Percentiles rank a stretch among this genome's conserved stretches.
Conservation (phyloP, 441 rosid genomes). For the Populus hybrid region DNA sequence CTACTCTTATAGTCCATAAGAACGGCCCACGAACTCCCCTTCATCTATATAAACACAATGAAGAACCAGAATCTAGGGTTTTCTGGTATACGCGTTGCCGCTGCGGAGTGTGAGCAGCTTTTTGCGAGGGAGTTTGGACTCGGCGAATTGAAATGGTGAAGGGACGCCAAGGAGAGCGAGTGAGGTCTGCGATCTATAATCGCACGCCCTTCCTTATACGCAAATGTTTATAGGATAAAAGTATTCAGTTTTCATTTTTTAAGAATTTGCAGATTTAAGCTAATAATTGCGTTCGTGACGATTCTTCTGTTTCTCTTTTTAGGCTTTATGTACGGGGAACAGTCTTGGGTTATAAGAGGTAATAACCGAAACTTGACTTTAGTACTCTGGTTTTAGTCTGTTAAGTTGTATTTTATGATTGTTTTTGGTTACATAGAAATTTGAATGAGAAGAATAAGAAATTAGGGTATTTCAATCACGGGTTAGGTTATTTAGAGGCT, state of each 20-base stretch:
- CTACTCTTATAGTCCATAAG: background rate
- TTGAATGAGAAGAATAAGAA: background rate
- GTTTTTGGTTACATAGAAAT: background rate
- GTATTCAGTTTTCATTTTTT: background rate
- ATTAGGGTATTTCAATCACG: background rate
- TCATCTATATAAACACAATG: background rate
- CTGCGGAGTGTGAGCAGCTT: background rate
- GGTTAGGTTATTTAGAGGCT: background rate
- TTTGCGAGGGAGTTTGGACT: background rate
- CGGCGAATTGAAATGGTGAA: conserved; percentile 6
- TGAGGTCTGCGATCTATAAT: conserved; percentile 3
- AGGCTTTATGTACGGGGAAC: conserved; percentile 85
- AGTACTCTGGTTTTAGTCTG: background rate
- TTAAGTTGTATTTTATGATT: background rate
- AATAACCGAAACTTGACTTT: background rate
- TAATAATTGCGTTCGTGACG: background rate
- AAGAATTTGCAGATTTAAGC: background rate
- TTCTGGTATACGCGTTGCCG: background rate
- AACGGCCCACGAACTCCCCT: background rate
- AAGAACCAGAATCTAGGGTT: background rate
- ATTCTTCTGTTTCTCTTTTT: conserved; percentile 8
- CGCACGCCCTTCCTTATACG: background rate
- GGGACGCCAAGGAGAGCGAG: conserved; percentile 17
- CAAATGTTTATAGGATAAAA: background rate
- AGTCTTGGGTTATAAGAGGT: conserved; percentile 81